phyloP scores from a whole-genome alignment of 208 protist genomes.

The Lotmaria passim region DNA sequence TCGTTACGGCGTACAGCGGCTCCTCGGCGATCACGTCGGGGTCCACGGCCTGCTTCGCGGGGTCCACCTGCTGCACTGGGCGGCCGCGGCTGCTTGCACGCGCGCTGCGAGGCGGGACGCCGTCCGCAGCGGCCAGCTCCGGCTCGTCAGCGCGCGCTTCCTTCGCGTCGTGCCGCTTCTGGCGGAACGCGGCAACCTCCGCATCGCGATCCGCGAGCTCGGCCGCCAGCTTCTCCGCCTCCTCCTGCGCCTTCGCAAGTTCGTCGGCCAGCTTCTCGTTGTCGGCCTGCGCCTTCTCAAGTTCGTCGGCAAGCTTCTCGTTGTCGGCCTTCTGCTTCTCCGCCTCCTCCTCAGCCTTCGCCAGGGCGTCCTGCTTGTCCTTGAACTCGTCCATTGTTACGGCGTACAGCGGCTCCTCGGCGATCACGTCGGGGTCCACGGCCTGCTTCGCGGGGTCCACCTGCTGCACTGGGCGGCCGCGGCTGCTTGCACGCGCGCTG shows the following conservation, averaged over 20 bases:
- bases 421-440: no score
- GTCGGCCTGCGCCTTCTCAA: slow-evolving; percentile 1
- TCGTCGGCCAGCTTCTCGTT: slow-evolving; percentile 22
- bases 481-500: no score
- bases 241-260: neutral
- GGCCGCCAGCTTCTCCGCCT: no score
- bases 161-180: slow-evolving; percentile 6
- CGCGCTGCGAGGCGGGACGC: neutral
- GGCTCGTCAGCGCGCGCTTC: slow-evolving; percentile 1
- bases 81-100: slow-evolving; percentile 7
- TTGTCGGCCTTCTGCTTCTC: slow-evolving; percentile 30
- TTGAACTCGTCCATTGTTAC: slow-evolving; percentile 42
- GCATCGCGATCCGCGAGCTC: neutral
- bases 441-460: no score
- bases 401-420: slow-evolving; percentile 45
- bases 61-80: neutral
- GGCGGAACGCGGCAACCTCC: slow-evolving; percentile 4
- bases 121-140: neutral
- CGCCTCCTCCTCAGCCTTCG: slow-evolving; percentile 13
- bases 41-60: neutral
- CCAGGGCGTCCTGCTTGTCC: slow-evolving; percentile 14
- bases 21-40: neutral
- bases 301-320: slow-evolving; percentile 16
- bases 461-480: no score
- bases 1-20: slow-evolving; percentile 6